Base-by-base conservation (phyloP, 805 yeast genomes). In the Ogataea angusta region DNA sequence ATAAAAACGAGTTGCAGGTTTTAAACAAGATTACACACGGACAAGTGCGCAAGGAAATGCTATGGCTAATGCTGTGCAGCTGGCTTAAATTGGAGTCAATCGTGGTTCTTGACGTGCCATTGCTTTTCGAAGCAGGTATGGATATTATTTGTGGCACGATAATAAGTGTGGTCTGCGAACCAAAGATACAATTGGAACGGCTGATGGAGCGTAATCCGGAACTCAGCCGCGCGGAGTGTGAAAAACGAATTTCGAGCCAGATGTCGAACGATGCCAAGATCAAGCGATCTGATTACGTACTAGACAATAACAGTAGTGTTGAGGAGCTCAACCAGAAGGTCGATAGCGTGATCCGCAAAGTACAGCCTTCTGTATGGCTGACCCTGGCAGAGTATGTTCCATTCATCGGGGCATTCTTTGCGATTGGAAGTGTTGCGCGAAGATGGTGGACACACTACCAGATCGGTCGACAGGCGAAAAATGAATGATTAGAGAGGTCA, bases 21-120 rank as follows among this genome's bases (percentile, higher is more conserved):
- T 68, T 93, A 47, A 93, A 93, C 57, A 56, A 72, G 3, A 80
- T 93, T 10, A 86, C 90, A 0, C 99, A 93, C 57, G 96, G 97
- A 0, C 91, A 87, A 5, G 90, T 93, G 2, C 72, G 82, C 32
- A 66, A 73, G 48, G 84, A 77, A 33, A 87, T 91, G 55, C 59
- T 76, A 7, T 65, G 72, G 62, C 76, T 75, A 50, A 64, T 87
- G 1, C 26, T 82, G 2, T 43, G 49, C 37, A 75, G 76, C 13
- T 93, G 89, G 72, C 22, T 87, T 10, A 47, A 59, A 8, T 78
- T 87, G 10, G 57, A 76, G 31, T 60, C 69, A 10, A 52, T 88
- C 56, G 89, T 88, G 3, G 65, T 93, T 0, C 62, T 93, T 35
- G 99, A 93, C 56, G 91, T 95, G 2, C 99, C 99, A 1, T 66